Conservation (phyloP, 805 yeast genomes). For the Myxozyma mucilagina region DNA sequence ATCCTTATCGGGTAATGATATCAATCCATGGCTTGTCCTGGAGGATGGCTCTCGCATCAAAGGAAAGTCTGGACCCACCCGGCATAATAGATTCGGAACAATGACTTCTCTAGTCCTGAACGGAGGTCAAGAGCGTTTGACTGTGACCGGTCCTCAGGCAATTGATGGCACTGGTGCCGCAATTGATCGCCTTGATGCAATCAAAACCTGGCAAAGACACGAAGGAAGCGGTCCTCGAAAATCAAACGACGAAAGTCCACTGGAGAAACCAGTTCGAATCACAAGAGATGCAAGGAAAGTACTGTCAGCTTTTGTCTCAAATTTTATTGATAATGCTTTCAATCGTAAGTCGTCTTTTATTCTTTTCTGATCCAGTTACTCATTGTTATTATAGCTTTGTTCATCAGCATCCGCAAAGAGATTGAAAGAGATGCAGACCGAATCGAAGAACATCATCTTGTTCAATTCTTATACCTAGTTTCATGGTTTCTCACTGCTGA, state of each 20-base stretch:
- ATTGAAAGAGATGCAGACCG: constrained; percentile 47
- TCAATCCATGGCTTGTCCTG: constrained; percentile 49
- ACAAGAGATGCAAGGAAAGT: constrained; percentile 39
- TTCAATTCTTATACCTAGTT: constrained; percentile 57
- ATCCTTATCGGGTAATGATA: not conserved
- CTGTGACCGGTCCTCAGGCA: constrained; percentile 74
- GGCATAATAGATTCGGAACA: constrained; percentile 93
- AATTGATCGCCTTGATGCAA: constrained; percentile 62
- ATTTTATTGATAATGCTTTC: constrained; percentile 73
- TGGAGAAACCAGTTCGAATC: constrained; percentile 33
- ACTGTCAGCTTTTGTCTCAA: constrained; percentile 51
- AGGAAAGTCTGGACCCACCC: constrained; percentile 51
- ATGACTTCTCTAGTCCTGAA: constrained; percentile 68
- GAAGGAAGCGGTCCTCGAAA: constrained; percentile 27
- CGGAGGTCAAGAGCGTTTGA: constrained; percentile 53
- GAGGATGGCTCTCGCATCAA: constrained; percentile 60
- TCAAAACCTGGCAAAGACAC: constrained; percentile 62
- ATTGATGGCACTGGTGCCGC: constrained; percentile 53
- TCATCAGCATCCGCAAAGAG: constrained; percentile 53
- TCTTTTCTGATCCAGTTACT: not conserved
- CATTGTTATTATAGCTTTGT: constrained; percentile 42
- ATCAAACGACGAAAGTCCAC: constrained; percentile 9
- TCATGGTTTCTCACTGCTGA: constrained; percentile 80
- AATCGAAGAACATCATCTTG: constrained; percentile 34
- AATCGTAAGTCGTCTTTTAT: constrained; percentile 44